phyloP scores from a whole-genome alignment of 2,329 filamentous ascomycete species.

The Fusarium coicis region DNA sequence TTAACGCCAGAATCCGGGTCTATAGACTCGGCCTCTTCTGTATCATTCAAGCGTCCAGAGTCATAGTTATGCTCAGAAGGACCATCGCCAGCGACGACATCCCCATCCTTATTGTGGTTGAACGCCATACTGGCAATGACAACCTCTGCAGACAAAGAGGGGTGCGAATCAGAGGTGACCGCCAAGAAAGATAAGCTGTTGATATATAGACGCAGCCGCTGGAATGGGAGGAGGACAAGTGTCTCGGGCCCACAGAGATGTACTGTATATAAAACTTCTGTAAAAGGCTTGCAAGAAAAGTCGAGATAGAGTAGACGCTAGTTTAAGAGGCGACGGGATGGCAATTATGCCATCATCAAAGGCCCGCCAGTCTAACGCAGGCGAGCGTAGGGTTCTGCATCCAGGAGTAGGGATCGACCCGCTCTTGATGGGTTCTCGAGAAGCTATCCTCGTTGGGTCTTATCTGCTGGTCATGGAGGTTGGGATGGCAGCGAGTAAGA shows the following conservation, averaged over 20 bases:
- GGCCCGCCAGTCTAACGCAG: slow-evolving; percentile 41
- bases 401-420: slow-evolving; percentile 37
- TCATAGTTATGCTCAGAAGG: slow-evolving; percentile 35
- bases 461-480: slow-evolving; percentile 18
- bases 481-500: slow-evolving; percentile 12
- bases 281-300: slow-evolving; percentile 21
- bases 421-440: slow-evolving; percentile 21
- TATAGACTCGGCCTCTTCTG: slow-evolving; percentile 55
- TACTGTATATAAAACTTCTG: slow-evolving; percentile 13
- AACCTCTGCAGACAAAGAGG: slow-evolving; percentile 6
- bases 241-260: not conserved
- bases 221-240: not conserved
- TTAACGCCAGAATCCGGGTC: slow-evolving; percentile 74
- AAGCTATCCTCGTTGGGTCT: slow-evolving; percentile 25
- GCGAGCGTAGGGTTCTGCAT: slow-evolving; percentile 26
- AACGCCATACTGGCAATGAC: slow-evolving; percentile 24
- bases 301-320: slow-evolving; percentile 29
- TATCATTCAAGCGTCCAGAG: slow-evolving; percentile 24
- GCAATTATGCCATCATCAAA: slow-evolving; percentile 41
- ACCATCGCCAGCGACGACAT: slow-evolving; percentile 33
- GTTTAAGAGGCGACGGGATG: slow-evolving; percentile 17
- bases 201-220: not conserved
- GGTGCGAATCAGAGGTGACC: not conserved
- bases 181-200: not conserved
- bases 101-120: slow-evolving; percentile 35